Evolutionary conservation across 495 filamentous ascomycete species (phyloP), one percentile per base, ranked within the genome.

Genomic region (Annulohypoxylon moriforme): DNA sequence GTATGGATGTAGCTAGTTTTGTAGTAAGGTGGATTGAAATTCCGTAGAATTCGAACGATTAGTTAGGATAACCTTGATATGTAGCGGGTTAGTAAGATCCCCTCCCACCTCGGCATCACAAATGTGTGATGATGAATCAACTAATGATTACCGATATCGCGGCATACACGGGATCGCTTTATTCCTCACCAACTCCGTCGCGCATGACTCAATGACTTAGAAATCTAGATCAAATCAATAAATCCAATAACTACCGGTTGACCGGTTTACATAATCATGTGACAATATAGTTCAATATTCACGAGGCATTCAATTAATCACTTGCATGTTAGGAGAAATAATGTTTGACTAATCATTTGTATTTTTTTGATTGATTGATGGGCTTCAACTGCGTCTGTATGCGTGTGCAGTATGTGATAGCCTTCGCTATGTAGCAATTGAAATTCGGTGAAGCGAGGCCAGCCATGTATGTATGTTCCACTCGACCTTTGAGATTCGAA

Each of bases 401-500:
- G 36, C 36, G 16, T 50, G 2, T 64, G 70, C 60, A 66, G 56
- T 11, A n/a, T 64, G 29, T 55, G 40, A 10, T 18, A 68, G 57
- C 60, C 66, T 55, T 67, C 57, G 64, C 69, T 72, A 72, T 59
- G 36, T 64, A 53, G 49, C 57, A 62, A 61, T 69, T 73, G 71
- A 69, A 64, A 62, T 57, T 73, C 49, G 50, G 71, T 69, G 66
- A 66, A 55, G 66, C 71, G 66, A 73, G 66, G 65, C 62, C 49
- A 42, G 58, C 25, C 25, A 52, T 52, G 47, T 52, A 49, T 22
- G 20, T 24, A 11, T 58, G 42, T 53, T 69, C 71, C 71, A 67
- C 71, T 73, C 71, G 34, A 73, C 71, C 71, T 73, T 73, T 66
- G 66, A 63, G 36, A 66, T 63, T 49, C 57, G 11, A 62, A 59